phyloP scores from a whole-genome alignment of 352 stramenopile genomes.

The Phytophthora kernoviae region DNA sequence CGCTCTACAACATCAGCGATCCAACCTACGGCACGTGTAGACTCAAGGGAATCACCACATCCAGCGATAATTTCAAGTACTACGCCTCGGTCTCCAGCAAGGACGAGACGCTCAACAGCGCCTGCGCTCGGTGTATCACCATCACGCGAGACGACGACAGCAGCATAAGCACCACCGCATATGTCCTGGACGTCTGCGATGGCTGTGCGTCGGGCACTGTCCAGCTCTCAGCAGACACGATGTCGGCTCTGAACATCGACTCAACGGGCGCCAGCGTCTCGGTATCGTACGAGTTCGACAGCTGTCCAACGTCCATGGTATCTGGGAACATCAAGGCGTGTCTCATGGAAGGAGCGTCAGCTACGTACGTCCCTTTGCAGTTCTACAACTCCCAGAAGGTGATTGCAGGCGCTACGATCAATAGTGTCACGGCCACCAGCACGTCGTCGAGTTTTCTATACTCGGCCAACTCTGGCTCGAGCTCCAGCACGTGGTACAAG shows the following conservation, averaged over 20 bases:
- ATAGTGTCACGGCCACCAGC: constrained; percentile 50
- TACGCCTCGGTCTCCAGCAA: constrained; percentile 77
- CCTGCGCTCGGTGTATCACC: constrained; percentile 78
- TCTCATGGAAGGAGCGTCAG: constrained; percentile 81
- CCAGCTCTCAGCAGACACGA: constrained; percentile 54
- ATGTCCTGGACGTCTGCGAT: constrained; percentile 73
- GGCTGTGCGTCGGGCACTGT: constrained; percentile 53
- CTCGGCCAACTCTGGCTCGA: constrained; percentile 54
- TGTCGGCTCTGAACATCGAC: constrained; percentile 52
- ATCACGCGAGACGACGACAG: constrained; percentile 56
- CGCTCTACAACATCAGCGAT: constrained; percentile 63
- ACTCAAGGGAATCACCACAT: constrained; percentile 59
- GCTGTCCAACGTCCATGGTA: constrained; percentile 60
- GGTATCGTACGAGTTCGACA: constrained; percentile 66
- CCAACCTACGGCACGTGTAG: constrained; percentile 71
- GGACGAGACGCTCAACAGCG: constrained; percentile 57
- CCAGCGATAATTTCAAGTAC: constrained; percentile 78
- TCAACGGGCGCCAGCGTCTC: constrained; percentile 44
- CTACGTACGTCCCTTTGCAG: constrained; percentile 82
- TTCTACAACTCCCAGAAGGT: constrained; percentile 84
- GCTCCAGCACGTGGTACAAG: constrained; percentile 59
- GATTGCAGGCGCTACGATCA: constrained; percentile 65
- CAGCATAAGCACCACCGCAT: constrained; percentile 57
- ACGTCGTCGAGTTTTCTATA: constrained; percentile 66
- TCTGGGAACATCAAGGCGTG: constrained; percentile 80